phyloP scores from a whole-genome alignment of 371 early-diverging fungal species.

The Cokeromyces recurvatus region DNA sequence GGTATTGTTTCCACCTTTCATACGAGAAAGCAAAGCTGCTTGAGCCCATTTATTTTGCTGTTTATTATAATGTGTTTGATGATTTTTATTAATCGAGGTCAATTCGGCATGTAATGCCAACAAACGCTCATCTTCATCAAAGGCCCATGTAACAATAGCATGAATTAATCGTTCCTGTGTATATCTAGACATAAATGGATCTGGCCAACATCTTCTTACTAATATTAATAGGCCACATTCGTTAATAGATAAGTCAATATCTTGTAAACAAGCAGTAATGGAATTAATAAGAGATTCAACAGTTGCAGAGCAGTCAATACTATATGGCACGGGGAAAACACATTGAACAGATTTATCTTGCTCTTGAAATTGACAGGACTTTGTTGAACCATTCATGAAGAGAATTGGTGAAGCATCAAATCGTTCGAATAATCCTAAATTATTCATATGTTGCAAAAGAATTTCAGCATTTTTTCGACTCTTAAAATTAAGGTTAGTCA shows the following conservation, averaged over 20 bases:
- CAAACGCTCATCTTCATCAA: constrained; percentile 51
- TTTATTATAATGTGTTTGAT: constrained; percentile 1
- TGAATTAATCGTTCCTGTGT: constrained; percentile 43
- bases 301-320: constrained; percentile 43
- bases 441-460: constrained; percentile 53
- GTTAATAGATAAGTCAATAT: constrained; percentile 50
- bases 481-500: constrained; percentile 27
- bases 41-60: constrained; percentile 30
- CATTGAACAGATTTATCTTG: constrained; percentile 25
- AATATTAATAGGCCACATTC: constrained; percentile 53
- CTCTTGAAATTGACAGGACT: neutral
- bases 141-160: constrained; percentile 49
- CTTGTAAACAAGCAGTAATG: constrained; percentile 48
- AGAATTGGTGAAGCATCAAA: constrained; percentile 46
- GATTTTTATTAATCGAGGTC: constrained; percentile 11
- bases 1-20: constrained; percentile 12
- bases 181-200: constrained; percentile 51
- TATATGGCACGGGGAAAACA: constrained; percentile 49
- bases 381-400: constrained; percentile 11
- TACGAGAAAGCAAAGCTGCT: constrained; percentile 22
- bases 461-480: constrained; percentile 20
- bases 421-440: constrained; percentile 53
- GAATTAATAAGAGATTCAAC: constrained; percentile 51
- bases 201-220: constrained; percentile 54
- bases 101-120: constrained; percentile 34